Base-by-base conservation (phyloP, 2,329 filamentous ascomycete genomes). In the Zarea fungicola region DNA sequence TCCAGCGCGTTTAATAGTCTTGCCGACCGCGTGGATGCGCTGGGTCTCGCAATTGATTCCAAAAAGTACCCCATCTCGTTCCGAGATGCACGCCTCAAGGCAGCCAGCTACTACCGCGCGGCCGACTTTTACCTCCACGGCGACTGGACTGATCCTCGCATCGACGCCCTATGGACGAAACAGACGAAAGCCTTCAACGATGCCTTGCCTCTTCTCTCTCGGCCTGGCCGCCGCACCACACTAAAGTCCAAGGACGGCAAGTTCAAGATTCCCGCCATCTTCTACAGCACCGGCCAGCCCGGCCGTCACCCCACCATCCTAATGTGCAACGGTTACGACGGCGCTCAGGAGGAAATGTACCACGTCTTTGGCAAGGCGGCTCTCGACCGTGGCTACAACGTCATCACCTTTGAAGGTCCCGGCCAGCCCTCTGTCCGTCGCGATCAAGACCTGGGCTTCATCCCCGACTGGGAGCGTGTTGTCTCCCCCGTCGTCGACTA, bases 321-420 rank as follows among this genome's bases (percentile, higher is more conserved):
- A 6, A 53, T 75, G 5, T 64, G 68, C 10, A 69, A 63, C 29
- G 70, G 73, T 3, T 72, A 66, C 41, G 73, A 76, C 49, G 68
- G 62, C 5, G 54, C 65, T 1, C 69, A 72, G 53, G 72, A 75
- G 46, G 72, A 75, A 11, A 59, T 66, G 16, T 68, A 68, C 47
- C 71, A 74, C 46, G 40, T 56, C 3, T 56, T 65, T 19, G 69
- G 63, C 9, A 55, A 58, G 11, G 53, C 65, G 0, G 65, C 63
- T 1, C 50, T 73, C 2, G 61, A 63, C 18, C 64, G 71, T 1
- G 71, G 71, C 13, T 70, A 60, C 51, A 71, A 74, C 42, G 61
- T 64, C 40, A 62, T 74, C 8, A 68, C 66, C 0, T 76, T 69
- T 46, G 73, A 76, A 48, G 73, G 73, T 0, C 72, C 72, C 0